Evolutionary conservation across 2,329 filamentous ascomycete species (phyloP).

Genomic region (Colletotrichum sp.): DNA sequence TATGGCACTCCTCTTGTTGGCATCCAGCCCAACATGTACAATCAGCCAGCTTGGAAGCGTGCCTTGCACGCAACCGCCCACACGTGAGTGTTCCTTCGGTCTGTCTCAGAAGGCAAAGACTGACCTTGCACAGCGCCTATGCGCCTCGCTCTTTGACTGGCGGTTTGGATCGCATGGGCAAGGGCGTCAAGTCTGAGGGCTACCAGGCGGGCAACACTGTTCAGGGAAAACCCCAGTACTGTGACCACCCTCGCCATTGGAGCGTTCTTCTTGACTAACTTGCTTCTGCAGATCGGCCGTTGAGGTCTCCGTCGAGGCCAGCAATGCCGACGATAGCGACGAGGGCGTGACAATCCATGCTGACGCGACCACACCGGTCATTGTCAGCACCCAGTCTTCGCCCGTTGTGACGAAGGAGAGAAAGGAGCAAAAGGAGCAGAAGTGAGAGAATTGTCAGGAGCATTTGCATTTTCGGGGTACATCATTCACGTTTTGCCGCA

Average conservation of each 20-base stretch:
- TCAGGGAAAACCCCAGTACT: slow-evolving; percentile 22
- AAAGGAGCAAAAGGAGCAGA: slow-evolving; percentile 11
- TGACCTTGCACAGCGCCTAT: slow-evolving; percentile 3
- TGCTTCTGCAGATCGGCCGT: slow-evolving; percentile 21
- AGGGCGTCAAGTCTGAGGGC: slow-evolving; percentile 19
- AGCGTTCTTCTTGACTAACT: slow-evolving; percentile 34
- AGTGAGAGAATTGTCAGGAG: slow-evolving; percentile 11
- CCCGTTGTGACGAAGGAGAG: slow-evolving; percentile 42
- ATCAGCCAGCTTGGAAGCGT: slow-evolving; percentile 41
- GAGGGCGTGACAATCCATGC: slow-evolving; percentile 61
- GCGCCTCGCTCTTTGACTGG: slow-evolving; percentile 15
- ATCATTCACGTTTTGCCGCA: slow-evolving; percentile 12
- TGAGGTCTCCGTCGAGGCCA: slow-evolving; percentile 19
- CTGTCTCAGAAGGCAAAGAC: neutral
- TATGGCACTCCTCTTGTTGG: slow-evolving; percentile 69
- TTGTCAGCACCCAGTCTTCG: slow-evolving; percentile 53
- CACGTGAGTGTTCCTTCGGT: neutral
- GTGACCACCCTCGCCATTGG: slow-evolving; percentile 14
- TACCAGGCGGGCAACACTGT: slow-evolving; percentile 20
- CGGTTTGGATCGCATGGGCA: slow-evolving; percentile 19
- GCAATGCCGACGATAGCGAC: slow-evolving; percentile 53
- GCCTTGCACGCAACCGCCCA: slow-evolving; percentile 13
- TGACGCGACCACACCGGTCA: slow-evolving; percentile 47
- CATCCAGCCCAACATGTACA: slow-evolving; percentile 55
- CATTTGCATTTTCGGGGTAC: slow-evolving; percentile 20